Evolutionary conservation across 805 yeast genomes (phyloP).

Genomic region (Wickerhamomyces rabaulensis): DNA sequence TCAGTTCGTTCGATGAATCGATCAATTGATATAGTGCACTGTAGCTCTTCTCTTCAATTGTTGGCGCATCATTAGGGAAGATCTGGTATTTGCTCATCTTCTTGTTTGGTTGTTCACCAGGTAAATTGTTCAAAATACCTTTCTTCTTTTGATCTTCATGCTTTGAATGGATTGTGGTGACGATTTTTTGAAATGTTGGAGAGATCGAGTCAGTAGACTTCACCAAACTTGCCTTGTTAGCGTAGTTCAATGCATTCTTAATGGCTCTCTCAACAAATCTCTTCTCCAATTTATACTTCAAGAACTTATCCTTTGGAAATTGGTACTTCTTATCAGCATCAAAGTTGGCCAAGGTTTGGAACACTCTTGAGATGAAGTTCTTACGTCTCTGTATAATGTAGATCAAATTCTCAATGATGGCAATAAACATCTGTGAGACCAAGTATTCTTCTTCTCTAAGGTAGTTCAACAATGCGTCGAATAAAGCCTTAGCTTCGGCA

Average conservation of each 20-base stretch:
- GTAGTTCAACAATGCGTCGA: constrained; percentile 58
- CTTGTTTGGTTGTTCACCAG: constrained; percentile 25
- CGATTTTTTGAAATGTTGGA: constrained; percentile 14
- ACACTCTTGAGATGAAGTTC: constrained; percentile 49
- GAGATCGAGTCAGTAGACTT: constrained; percentile 14
- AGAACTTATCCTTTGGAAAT: constrained; percentile 31
- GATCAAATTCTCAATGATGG: constrained; percentile 60
- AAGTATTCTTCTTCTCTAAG: constrained; percentile 51
- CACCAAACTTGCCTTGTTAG: constrained; percentile 31
- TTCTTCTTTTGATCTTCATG: constrained; percentile 23
- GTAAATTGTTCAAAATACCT: constrained; percentile 19
- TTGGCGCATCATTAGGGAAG: constrained; percentile 29
- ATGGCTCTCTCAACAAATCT: constrained; percentile 61
- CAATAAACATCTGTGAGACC: constrained; percentile 56
- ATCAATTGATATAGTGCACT: constrained; percentile 65
- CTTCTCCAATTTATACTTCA: constrained; percentile 46
- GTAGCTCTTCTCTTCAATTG: constrained; percentile 42
- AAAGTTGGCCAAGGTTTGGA: constrained; percentile 54
- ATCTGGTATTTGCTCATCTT: constrained; percentile 18
- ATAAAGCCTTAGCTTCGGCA: constrained; percentile 62
- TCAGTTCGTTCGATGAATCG: constrained; percentile 52
- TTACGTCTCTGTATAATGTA: constrained; percentile 64
- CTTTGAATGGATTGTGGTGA: constrained; percentile 17
- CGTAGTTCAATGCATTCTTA: constrained; percentile 38
- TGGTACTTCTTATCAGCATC: constrained; percentile 54